Percentiles rank a stretch among this genome's conserved stretches.
phyloP scores from a whole-genome alignment of 257 asterid species.

The Paulownia fortunei region DNA sequence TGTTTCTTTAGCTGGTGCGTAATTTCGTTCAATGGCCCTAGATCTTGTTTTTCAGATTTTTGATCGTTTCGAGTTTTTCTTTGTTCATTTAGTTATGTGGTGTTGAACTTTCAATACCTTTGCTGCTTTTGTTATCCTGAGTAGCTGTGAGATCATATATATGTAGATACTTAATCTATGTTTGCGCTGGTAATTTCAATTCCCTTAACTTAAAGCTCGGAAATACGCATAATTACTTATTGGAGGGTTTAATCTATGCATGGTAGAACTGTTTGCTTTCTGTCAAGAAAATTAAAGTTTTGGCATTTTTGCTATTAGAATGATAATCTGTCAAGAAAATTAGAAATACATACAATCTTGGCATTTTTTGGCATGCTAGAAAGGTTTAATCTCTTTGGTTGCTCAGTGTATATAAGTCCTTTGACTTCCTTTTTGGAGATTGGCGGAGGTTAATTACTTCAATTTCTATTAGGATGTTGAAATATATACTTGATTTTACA shows the following conservation, averaged over 20 bases:
- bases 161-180: not conserved
- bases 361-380: too few relatives aligned
- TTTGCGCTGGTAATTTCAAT: not conserved
- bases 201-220: not conserved
- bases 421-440: slow-evolving; percentile 1
- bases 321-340: too few relatives aligned
- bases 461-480: not conserved
- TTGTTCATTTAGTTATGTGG: not conserved
- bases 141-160: slow-evolving; percentile 10
- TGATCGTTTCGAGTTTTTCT: not conserved
- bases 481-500: not conserved
- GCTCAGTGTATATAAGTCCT: too few relatives aligned
- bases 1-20: not conserved
- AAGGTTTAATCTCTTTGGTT: too few relatives aligned
- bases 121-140: not conserved
- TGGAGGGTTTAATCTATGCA: not conserved
- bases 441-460: not conserved
- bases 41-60: slow-evolving; percentile 30
- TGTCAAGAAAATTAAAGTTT: not conserved
- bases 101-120: not conserved
- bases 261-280: slow-evolving; percentile 12
- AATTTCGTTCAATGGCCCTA: slow-evolving; percentile 17
- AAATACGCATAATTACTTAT: not conserved
- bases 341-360: too few relatives aligned
- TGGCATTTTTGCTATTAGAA: too few relatives aligned